Evolutionary conservation across 2,329 filamentous ascomycete species (phyloP).

Genomic region (Claviceps cyperi): DNA sequence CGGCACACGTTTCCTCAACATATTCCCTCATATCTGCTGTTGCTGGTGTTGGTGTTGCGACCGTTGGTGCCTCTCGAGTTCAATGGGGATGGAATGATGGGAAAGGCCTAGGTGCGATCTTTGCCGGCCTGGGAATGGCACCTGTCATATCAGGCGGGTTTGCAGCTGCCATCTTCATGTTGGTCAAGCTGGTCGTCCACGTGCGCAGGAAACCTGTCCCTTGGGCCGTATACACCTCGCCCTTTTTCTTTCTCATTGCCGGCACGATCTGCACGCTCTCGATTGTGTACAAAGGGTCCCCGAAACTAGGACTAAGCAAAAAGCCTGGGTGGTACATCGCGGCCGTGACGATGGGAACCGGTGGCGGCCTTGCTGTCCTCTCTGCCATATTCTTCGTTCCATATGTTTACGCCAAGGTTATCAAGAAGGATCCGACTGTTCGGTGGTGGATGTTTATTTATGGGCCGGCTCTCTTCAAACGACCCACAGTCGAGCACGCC

Average conservation of each 20-base stretch:
- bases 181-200: conserved; percentile 52
- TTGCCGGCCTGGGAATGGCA: conserved; percentile 57
- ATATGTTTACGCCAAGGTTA: conserved; percentile 48
- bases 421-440: conserved; percentile 52
- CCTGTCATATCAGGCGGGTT: conserved; percentile 52
- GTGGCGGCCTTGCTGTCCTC: conserved; percentile 42
- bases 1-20: conserved; percentile 55
- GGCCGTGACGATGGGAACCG: conserved; percentile 49
- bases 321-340: conserved; percentile 51
- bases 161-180: conserved; percentile 51
- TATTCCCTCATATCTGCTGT: conserved; percentile 55
- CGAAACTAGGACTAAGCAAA: conserved; percentile 48
- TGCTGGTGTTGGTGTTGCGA: conserved; percentile 52
- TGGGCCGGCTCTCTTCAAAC: conserved; percentile 50
- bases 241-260: conserved; percentile 65
- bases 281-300: conserved; percentile 70
- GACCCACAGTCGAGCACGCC: conserved; percentile 36
- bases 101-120: conserved; percentile 57
- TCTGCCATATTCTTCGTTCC: conserved; percentile 60
- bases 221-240: conserved; percentile 60
- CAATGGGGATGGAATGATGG: conserved; percentile 58
- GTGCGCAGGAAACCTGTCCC: conserved; percentile 55
- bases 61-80: conserved; percentile 43
- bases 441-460: conserved; percentile 47
- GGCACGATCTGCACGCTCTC: conserved; percentile 61